Evolutionary conservation across 352 stramenopile species (phyloP).

Genomic region (Phytophthora fragariae): DNA sequence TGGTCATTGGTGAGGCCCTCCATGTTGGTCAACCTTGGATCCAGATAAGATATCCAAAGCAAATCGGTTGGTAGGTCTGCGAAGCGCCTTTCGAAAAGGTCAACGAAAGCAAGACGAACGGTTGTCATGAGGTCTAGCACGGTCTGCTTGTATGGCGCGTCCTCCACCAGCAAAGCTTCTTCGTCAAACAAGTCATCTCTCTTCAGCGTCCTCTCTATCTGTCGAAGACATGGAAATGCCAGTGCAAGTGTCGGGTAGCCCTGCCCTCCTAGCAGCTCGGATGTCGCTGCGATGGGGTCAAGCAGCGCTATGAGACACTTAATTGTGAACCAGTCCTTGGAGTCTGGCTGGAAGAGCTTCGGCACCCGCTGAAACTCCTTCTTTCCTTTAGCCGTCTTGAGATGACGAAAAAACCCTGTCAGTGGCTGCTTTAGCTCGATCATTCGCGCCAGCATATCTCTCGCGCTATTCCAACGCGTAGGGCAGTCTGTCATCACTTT

Average conservation of each 20-base stretch:
- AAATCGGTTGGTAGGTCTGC: conserved; percentile 1
- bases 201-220: conserved; percentile 1
- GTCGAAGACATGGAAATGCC: background rate
- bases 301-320: background rate
- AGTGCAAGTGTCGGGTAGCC: background rate
- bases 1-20: background rate
- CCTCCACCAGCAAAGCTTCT: background rate
- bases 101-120: background rate
- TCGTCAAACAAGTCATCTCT: conserved; percentile 1
- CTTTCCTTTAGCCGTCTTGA: background rate
- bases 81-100: background rate
- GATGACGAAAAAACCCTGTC: background rate
- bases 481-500: background rate
- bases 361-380: background rate
- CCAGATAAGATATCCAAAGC: conserved; percentile 3
- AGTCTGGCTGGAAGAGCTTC: background rate
- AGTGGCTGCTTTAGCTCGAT: conserved; percentile 2
- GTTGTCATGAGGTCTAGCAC: background rate
- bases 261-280: background rate
- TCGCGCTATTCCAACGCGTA: background rate
- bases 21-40: conserved; percentile 1
- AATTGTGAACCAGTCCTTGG: conserved; percentile 1
- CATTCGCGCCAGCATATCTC: background rate
- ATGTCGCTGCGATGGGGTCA: background rate
- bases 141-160: background rate